A percentile compares a stretch with the other conserved stretches of the same genome.
Evolutionary conservation across 1,139 yeast genomes (phyloP).

Genomic region (Nadsonia starkeyi-henricii): DNA sequence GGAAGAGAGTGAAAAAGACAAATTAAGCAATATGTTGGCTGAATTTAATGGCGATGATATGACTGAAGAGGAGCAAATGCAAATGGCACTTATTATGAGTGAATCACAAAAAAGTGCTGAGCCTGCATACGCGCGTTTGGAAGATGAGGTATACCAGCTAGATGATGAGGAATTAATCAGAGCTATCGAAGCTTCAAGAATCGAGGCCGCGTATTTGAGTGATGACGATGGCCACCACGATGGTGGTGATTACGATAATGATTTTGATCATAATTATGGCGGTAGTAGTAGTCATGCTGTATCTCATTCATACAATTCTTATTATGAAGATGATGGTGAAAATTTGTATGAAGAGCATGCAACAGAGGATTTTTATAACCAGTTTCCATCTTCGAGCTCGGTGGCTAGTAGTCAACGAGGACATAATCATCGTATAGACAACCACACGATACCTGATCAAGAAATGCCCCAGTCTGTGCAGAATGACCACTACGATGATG

Average conservation of each 20-base stretch:
- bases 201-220: slow-evolving; percentile 13
- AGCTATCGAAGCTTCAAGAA: slow-evolving; percentile 27
- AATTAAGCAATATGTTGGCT: slow-evolving; percentile 16
- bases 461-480: not conserved
- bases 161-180: slow-evolving; percentile 24
- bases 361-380: slow-evolving; percentile 5
- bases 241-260: slow-evolving; percentile 1
- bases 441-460: not conserved
- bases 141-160: slow-evolving; percentile 11
- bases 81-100: slow-evolving; percentile 29
- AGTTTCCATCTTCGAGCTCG: not conserved
- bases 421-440: slow-evolving; percentile 1
- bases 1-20: slow-evolving; percentile 25
- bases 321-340: slow-evolving; percentile 14
- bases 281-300: slow-evolving; percentile 8
- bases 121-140: not conserved
- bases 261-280: slow-evolving; percentile 2
- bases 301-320: slow-evolving; percentile 19
- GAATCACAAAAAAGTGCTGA: slow-evolving; percentile 9
- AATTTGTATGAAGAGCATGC: slow-evolving; percentile 15
- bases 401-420: not conserved
- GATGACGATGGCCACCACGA: slow-evolving; percentile 2
- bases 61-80: slow-evolving; percentile 31
- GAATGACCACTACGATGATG: not conserved
- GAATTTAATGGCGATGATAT: slow-evolving; percentile 24